These are phyloP conservation scores for Zizania latifolia DNA, from an alignment of 176 grass and related monocot species.

Conservation along the genomic window DNA sequence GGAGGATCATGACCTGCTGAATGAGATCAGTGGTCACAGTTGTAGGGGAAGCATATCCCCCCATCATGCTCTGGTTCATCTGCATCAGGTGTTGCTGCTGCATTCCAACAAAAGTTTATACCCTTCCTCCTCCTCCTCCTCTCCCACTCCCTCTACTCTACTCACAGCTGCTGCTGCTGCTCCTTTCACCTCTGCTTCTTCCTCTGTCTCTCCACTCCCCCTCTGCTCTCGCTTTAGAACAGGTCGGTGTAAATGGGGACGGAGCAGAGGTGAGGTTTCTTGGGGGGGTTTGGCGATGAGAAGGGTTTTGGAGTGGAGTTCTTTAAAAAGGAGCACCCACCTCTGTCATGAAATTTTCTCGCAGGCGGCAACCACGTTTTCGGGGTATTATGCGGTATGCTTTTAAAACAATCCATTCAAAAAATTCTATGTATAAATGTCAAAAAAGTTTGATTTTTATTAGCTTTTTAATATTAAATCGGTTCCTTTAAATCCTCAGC, in stretches of 20 bases:
- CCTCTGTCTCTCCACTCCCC: constrained; percentile 21
- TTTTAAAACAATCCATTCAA: no score
- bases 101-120: constrained; percentile 42
- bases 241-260: constrained; percentile 13
- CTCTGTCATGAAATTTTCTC: no score
- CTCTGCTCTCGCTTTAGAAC: constrained; percentile 33
- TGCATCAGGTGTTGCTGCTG: constrained; percentile 94
- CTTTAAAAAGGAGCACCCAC: constrained; percentile 22
- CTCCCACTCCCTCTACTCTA: neutral
- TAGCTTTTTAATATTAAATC: no score
- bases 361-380: no score
- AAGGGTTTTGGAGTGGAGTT: constrained; percentile 20
- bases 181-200: neutral
- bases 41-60: constrained; percentile 68
- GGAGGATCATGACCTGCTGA: constrained; percentile 64
- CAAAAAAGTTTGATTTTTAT: no score
- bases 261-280: constrained; percentile 12
- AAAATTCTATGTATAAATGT: no score
- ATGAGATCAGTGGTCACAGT: constrained; percentile 90
- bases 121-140: constrained; percentile 5
- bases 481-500: no score
- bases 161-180: constrained; percentile 18
- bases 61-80: constrained; percentile 96
- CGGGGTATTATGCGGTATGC: no score
- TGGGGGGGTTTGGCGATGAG: constrained; percentile 40